A percentile compares a stretch with the other conserved stretches of the same genome.
Conservation (phyloP, 768 basidiomycete genomes). For the Termitomyces sp. region DNA sequence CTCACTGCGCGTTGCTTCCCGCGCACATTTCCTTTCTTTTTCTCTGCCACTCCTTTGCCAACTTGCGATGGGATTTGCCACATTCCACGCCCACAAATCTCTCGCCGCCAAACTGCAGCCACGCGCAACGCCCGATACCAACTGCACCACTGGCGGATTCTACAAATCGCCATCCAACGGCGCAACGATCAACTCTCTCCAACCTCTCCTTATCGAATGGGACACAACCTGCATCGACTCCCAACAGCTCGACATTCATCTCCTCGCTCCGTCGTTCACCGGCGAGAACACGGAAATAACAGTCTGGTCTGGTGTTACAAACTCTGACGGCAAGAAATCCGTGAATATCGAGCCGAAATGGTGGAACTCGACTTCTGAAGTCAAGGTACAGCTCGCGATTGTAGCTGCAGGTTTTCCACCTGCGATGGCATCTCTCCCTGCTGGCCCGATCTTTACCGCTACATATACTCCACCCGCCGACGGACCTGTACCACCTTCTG, state of each 20-base stretch:
- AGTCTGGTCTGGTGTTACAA: conserved; percentile 53
- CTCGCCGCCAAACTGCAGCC: not conserved
- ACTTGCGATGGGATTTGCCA: not conserved
- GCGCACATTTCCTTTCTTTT: not conserved
- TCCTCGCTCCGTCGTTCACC: conserved; percentile 47
- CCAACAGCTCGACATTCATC: conserved; percentile 60
- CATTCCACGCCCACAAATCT: not conserved
- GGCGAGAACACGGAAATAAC: conserved; percentile 42
- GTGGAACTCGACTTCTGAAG: conserved; percentile 59
- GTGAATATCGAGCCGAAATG: conserved; percentile 56
- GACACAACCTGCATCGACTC: conserved; percentile 54
- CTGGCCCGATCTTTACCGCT: conserved; percentile 68
- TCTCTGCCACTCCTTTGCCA: not conserved
- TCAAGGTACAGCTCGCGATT: conserved; percentile 58
- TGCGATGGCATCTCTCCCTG: conserved; percentile 52
- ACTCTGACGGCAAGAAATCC: conserved; percentile 44
- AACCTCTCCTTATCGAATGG: conserved; percentile 62
- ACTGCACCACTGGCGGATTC: conserved; percentile 59
- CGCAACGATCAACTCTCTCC: conserved; percentile 40
- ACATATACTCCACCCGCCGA: conserved; percentile 47
- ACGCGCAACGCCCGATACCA: conserved; percentile 13
- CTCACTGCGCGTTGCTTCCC: not conserved
- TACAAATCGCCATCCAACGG: conserved; percentile 54
- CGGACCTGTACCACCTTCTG: conserved; percentile 34
- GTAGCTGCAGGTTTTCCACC: conserved; percentile 45